Evolutionary conservation across 1,284 basidiomycete genomes (phyloP).

Genomic region (Pholiota adiposa): DNA sequence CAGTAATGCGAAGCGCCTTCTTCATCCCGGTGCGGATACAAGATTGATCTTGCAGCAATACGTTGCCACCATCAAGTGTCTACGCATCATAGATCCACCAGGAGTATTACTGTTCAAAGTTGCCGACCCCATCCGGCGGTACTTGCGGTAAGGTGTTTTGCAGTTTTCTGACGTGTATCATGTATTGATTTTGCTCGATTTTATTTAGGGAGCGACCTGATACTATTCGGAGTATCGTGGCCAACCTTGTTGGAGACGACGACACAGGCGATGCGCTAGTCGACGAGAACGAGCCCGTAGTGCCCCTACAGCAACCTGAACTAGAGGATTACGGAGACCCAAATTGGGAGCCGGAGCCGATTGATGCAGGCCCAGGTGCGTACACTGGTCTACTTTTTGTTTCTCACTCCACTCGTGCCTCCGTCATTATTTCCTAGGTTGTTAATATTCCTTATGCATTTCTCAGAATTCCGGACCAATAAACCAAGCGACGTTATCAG

Average conservation of each 20-base stretch:
- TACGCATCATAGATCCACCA: constrained; percentile 89
- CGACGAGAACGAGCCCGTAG: constrained; percentile 80
- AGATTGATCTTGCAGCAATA: constrained; percentile 92
- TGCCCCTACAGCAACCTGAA: constrained; percentile 71
- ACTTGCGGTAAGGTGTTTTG: constrained; percentile 64
- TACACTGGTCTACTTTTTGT: constrained; percentile 24
- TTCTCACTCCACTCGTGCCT: not conserved
- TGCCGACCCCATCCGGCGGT: constrained; percentile 87
- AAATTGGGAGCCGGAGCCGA: constrained; percentile 92
- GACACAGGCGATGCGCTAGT: constrained; percentile 81
- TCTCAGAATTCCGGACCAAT: constrained; percentile 82
- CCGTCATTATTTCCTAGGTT: not conserved
- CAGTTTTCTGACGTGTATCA: constrained; percentile 1
- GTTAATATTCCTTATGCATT: not conserved
- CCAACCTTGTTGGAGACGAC: constrained; percentile 85
- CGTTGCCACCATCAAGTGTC: constrained; percentile 91
- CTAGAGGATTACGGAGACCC: constrained; percentile 88
- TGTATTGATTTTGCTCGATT: not conserved
- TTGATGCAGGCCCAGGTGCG: constrained; percentile 88
- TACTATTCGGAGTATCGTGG: constrained; percentile 92
- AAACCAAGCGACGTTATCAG: constrained; percentile 91
- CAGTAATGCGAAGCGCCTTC: constrained; percentile 84
- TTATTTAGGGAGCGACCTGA: constrained; percentile 78
- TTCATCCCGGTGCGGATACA: constrained; percentile 97
- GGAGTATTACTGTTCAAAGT: constrained; percentile 93